A percentile compares a stretch with the other conserved stretches of the same genome.
Evolutionary conservation across 805 yeast species (phyloP).

Genomic region (Komagataella populi): DNA sequence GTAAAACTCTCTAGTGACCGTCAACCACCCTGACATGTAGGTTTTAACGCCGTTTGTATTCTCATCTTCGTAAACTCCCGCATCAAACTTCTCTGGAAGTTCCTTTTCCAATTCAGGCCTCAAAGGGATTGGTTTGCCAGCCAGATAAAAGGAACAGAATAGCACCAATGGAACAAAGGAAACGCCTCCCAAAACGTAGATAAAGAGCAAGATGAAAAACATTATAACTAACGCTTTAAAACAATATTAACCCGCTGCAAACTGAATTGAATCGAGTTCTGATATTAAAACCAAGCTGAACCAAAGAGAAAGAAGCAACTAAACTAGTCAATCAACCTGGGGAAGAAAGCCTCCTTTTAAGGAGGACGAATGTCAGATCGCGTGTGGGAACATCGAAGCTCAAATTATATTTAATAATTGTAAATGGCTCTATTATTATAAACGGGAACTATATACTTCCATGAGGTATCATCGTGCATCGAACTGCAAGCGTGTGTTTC

Average conservation of each 20-base stretch:
- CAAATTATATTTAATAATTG: too few relatives aligned
- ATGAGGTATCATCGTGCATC: background rate
- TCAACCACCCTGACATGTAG: constrained; percentile 62
- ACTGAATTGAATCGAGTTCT: background rate
- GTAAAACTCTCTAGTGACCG: constrained; percentile 71
- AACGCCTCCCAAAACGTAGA: constrained; percentile 67
- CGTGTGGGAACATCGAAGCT: background rate
- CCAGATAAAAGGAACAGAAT: constrained; percentile 22
- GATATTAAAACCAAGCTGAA: background rate
- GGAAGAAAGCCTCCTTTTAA: background rate
- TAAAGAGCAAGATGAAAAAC: constrained; percentile 10
- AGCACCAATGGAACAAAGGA: constrained; percentile 59
- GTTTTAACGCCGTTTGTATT: constrained; percentile 50
- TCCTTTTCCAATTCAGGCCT: constrained; percentile 14
- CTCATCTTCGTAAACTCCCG: constrained; percentile 53
- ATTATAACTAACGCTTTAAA: background rate
- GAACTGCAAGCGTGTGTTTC: background rate
- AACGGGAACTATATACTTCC: background rate
- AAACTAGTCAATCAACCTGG: background rate
- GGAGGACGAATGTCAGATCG: background rate
- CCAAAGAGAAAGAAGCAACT: background rate
- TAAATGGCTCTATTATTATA: too few relatives aligned
- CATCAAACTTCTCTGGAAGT: constrained; percentile 23
- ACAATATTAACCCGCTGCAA: background rate
- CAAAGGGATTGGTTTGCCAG: constrained; percentile 20